Evolutionary conservation across 345 rosid genomes (phyloP), one percentile per base, ranked within the genome.

Genomic region (Gossypium ekmanianum): DNA sequence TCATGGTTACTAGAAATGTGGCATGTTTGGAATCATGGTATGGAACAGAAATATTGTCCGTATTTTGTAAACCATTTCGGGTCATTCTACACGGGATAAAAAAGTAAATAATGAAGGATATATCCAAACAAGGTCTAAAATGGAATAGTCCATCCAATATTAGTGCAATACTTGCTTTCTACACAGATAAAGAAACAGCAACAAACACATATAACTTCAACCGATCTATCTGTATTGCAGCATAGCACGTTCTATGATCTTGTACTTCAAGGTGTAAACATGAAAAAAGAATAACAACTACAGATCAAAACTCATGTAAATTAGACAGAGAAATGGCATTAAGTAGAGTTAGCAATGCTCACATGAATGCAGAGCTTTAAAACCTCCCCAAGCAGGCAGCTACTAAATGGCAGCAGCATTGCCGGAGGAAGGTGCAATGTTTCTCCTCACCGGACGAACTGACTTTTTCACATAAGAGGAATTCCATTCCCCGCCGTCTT

Each of bases 401-500:
- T 44, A 45, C 41, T 47, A 68, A 13, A 56, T 7, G 66, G 14
- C 61, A 54, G 18, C 61, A 52, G 20, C 50, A 43, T 44, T 39
- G 58, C 24, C n/a, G 2, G 75, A 71, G 58, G 78, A 58, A 72
- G 86, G 75, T 2, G 62, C 26, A 48, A 68, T 52, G 39, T 48
- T 82, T 73, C 81, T 85, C 59, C 84, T 79, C 66, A 39, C 11
- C 7, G 88, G 85, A 51, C 90, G 91, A 45, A 82, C 79, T 11
- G 77, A 14, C 84, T 91, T 94, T 86, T 88, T 92, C 68, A 83
- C 81, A 78, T 94, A 89, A 11, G 95, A 85, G 1, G 98, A 94
- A 82, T 92, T 92, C 98, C 98, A 92, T 24, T 88, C 95, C 43
- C 98, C 98, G 56, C 98, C 98, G 70, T 94, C 92, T 80, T 92